Conservation (phyloP, 1,284 basidiomycete genomes). For the Pseudozyma sp. region DNA sequence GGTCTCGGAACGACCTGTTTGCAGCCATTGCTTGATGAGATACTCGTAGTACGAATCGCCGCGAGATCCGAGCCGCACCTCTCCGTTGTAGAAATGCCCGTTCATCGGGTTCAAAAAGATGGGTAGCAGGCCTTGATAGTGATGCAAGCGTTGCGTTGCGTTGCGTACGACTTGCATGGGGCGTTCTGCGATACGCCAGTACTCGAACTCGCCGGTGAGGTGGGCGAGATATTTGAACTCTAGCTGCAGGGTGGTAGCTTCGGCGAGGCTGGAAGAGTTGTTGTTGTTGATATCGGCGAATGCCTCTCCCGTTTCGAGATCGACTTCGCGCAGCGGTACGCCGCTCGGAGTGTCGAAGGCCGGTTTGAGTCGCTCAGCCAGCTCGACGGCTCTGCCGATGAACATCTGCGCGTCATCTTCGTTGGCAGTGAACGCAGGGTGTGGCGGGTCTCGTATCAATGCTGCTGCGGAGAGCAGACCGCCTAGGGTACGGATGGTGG, state of each 20-base stretch:
- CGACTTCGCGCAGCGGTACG: constrained; percentile 82
- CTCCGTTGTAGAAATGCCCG: constrained; percentile 79
- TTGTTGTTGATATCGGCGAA: constrained; percentile 77
- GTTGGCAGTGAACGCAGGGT: constrained; percentile 39
- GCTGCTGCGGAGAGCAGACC: constrained; percentile 80
- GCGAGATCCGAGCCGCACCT: constrained; percentile 88
- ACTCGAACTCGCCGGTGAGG: constrained; percentile 80
- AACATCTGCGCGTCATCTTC: constrained; percentile 60
- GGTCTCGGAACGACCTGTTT: constrained; percentile 76
- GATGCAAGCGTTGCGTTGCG: constrained; percentile 27
- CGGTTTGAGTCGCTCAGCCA: constrained; percentile 86
- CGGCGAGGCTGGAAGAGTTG: constrained; percentile 80
- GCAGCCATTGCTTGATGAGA: constrained; percentile 73
- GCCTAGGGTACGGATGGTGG: constrained; percentile 83
- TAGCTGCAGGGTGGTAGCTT: constrained; percentile 65
- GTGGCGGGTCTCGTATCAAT: constrained; percentile 55
- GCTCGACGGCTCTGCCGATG: constrained; percentile 72
- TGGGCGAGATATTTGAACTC: constrained; percentile 84
- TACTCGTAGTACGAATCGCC: constrained; percentile 97
- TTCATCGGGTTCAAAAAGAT: constrained; percentile 79
- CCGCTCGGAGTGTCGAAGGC: constrained; percentile 79
- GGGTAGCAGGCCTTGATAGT: constrained; percentile 80
- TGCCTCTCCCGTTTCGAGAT: constrained; percentile 77
- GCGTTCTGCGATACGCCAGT: constrained; percentile 83
- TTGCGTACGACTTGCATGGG: constrained; percentile 61